Evolutionary conservation across 345 rosid species (phyloP).

Genomic region (Salix brachista): DNA sequence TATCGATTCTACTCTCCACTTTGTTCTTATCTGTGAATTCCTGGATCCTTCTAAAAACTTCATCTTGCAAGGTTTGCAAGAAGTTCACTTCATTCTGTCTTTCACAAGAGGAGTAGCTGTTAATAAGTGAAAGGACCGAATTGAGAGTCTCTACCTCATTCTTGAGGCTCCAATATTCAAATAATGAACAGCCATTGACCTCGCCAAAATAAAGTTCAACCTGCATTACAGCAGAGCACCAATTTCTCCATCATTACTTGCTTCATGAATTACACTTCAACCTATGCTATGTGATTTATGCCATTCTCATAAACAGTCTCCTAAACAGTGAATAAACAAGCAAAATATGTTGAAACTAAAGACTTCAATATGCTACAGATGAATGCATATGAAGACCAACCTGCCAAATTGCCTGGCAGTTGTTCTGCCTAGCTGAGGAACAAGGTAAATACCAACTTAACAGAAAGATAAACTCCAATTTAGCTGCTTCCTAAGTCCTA

Average conservation of each 20-base stretch:
- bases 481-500: background rate
- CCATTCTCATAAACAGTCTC: no score
- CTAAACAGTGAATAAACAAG: no score
- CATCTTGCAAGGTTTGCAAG: constrained; percentile 40
- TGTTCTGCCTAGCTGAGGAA: no score
- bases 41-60: constrained; percentile 31
- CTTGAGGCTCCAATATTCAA: constrained; percentile 50
- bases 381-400: no score
- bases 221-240: constrained; percentile 34
- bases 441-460: no score
- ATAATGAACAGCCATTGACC: constrained; percentile 26
- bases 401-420: no score
- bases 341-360: no score
- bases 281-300: no score
- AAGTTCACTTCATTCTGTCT: constrained; percentile 14
- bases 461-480: background rate
- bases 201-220: constrained; percentile 80
- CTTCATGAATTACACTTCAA: no score
- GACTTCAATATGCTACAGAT: no score
- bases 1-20: constrained; percentile 26
- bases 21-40: constrained; percentile 30
- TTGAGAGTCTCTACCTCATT: constrained; percentile 79
- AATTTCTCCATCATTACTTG: background rate
- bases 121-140: constrained; percentile 43
- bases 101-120: constrained; percentile 20